phyloP scores from a whole-genome alignment of 331 rosid species.

The Cucumis variabilis region DNA sequence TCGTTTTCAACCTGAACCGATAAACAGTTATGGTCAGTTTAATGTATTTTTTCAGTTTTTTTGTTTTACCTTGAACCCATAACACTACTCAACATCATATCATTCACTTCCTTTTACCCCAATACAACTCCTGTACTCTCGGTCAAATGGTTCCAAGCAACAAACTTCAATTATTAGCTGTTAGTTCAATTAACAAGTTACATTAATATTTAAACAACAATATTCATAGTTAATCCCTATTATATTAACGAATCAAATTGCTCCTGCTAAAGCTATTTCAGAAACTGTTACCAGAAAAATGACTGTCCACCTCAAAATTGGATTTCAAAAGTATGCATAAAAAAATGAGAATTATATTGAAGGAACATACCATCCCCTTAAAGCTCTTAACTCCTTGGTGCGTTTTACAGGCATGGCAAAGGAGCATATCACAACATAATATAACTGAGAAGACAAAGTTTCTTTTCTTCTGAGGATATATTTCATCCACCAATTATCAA shows the following conservation, averaged over 20 bases:
- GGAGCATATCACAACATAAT: conserved; percentile 49
- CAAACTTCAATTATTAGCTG: not conserved
- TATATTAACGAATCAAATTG: not conserved
- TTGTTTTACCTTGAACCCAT: not conserved
- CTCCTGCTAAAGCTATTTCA: not conserved
- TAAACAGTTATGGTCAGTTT: too few species aligned
- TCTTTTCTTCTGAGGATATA: conserved; percentile 51
- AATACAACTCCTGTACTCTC: not conserved
- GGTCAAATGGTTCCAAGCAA: not conserved
- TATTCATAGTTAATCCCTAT: not conserved
- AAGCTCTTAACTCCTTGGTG: conserved; percentile 82
- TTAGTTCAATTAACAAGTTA: not conserved
- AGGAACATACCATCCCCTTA: conserved; percentile 79
- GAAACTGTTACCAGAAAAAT: not conserved
- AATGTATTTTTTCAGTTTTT: too few species aligned
- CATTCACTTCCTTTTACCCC: not conserved
- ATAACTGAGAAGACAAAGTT: conserved; percentile 41
- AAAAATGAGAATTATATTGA: conserved; percentile 32
- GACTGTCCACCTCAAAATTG: not conserved
- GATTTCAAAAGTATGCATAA: conserved; percentile 7
- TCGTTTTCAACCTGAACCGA: too few species aligned
- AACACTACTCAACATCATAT: not conserved
- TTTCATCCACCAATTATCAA: conserved; percentile 78
- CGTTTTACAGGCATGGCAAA: conserved; percentile 82
- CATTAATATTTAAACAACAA: not conserved